Evolutionary conservation across 768 basidiomycete species (phyloP).

Genomic region (Tubosaeta sp.): DNA sequence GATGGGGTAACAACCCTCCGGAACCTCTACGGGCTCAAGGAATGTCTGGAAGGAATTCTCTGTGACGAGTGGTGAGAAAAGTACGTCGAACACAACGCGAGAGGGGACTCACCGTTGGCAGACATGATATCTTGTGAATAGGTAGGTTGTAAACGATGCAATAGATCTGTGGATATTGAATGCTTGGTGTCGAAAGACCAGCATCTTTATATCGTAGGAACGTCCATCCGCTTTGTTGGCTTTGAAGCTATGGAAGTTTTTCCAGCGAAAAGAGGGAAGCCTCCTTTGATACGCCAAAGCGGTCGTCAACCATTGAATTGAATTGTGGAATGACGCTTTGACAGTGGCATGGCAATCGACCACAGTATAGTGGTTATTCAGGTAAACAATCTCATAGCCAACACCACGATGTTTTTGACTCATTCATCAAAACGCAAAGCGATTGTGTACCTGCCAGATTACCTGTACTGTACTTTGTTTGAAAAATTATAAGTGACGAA

Average conservation of each 20-base stretch:
- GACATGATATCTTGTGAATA: neutral
- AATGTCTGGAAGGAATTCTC: constrained; percentile 2
- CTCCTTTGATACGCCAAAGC: neutral
- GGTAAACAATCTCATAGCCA: neutral
- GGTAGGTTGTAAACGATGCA: neutral
- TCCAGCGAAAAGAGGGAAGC: neutral
- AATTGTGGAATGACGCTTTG: neutral
- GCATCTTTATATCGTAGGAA: constrained; percentile 6
- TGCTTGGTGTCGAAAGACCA: neutral
- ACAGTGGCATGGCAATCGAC: neutral
- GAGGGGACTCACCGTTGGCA: neutral
- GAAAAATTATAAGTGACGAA: too few species aligned
- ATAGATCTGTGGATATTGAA: neutral
- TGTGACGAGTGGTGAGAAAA: neutral
- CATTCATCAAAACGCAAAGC: too few species aligned
- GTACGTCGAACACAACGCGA: neutral
- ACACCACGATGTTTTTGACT: neutral
- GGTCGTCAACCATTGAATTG: neutral
- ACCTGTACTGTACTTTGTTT: too few species aligned
- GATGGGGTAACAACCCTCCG: constrained; percentile 16
- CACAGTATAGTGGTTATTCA: neutral
- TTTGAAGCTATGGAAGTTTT: neutral
- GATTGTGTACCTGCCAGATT: too few species aligned
- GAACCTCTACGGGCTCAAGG: constrained; percentile 19
- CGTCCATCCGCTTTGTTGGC: constrained; percentile 1